Evolutionary conservation across 2,329 filamentous ascomycete species (phyloP), one percentile per base, ranked within the genome.

Genomic region (Paecilomyces sp.): DNA sequence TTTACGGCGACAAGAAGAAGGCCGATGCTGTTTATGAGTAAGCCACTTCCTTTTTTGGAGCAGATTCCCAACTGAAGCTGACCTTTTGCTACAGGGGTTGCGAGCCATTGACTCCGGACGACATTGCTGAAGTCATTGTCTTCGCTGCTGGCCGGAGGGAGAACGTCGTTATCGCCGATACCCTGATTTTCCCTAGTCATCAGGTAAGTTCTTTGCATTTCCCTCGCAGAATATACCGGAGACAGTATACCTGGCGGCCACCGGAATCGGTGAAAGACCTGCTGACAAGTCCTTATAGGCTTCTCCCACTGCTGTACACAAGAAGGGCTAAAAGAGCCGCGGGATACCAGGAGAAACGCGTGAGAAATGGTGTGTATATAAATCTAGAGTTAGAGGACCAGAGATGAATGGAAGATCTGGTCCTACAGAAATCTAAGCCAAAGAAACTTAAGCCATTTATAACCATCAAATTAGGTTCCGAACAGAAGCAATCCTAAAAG

Each of bases 81-180:
- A 53, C 51, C 4, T 53, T 53, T 30, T 22, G 13, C 24, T 22
- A 24, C n/a, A 89, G 87, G 60, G 88, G 88, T 57, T 88, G 85
- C 66, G 89, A 95, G 65, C 92, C 92, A 50, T 80, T 97, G 66
- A 96, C 91, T 0, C 89, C 90, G 0, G 90, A 94, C 56, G 92
- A 97, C 70, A 92, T 97, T 70, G 92, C 92, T 12, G 92, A 97
- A 77, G 83, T 95, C 31, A 82, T 96, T 34, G 92, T 97, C 7
- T 97, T 96, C 71, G 83, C 89, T 1, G 91, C 89, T 3, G 88
- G 89, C 3, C 84, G 92, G 68, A 85, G 88, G 66, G 91, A 96
- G 78, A 97, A 97, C 72, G 91, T 96, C 4, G 91, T 96, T 22
- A 76, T 97, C 66, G 92, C 92, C 22, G 92, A 97, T 76, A 89